Percentiles rank a stretch among this genome's conserved stretches.
Conservation (phyloP, 345 rosid genomes). For the Physaria fendleri region DNA sequence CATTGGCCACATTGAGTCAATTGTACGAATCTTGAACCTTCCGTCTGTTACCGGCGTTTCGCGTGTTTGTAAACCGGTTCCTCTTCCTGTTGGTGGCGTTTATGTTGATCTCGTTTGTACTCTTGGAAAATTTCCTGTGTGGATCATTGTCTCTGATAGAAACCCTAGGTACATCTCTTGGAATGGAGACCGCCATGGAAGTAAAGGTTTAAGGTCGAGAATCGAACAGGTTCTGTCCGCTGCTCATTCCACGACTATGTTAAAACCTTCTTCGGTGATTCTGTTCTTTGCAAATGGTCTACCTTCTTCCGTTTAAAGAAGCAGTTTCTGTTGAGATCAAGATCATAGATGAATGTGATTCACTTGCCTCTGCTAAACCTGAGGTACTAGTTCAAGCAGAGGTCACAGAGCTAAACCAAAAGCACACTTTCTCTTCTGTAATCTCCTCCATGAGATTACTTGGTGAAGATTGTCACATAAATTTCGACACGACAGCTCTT, state of each 20-base stretch:
- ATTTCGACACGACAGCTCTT: constrained; percentile 82
- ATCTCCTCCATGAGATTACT: constrained; percentile 37
- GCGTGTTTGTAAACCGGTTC: constrained; percentile 68
- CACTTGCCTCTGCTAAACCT: constrained; percentile 1
- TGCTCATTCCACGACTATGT: constrained; percentile 32
- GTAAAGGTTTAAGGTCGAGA: constrained; percentile 52
- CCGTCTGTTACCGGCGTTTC: constrained; percentile 64
- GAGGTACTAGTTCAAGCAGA: constrained; percentile 22
- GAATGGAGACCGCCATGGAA: constrained; percentile 30
- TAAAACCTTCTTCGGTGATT: constrained; percentile 54
- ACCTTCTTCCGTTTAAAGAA: constrained; percentile 32
- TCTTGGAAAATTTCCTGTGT: constrained; percentile 52
- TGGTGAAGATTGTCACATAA: constrained; percentile 37
- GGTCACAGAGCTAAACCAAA: constrained; percentile 7
- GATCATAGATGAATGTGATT: constrained; percentile 31
- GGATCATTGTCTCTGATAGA: constrained; percentile 84
- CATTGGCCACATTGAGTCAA: constrained; percentile 79
- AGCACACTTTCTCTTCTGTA: constrained; percentile 35
- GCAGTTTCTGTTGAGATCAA: constrained; percentile 55
- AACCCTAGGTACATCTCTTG: constrained; percentile 66
- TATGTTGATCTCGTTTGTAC: constrained; percentile 76
- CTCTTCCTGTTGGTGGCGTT: constrained; percentile 24
- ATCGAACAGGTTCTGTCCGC: constrained; percentile 47
- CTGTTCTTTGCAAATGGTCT: constrained; percentile 71
- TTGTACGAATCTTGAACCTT: constrained; percentile 47